These are phyloP conservation scores for Wickerhamia fluorescens DNA, from an alignment of 805 yeast genomes.

Conservation along the genomic window DNA sequence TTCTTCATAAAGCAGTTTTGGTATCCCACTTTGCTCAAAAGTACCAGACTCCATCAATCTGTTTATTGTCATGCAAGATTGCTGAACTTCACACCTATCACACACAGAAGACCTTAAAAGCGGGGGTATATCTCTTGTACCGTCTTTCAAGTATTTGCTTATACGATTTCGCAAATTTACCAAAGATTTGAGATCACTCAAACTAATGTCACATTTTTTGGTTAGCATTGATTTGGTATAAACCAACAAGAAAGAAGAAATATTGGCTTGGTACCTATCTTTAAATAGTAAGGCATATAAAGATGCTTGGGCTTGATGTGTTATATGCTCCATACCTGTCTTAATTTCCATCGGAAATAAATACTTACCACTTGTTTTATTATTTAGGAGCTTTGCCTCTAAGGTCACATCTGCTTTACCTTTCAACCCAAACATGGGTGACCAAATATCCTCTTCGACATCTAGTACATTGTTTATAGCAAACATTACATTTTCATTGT, in stretches of 20 bases:
- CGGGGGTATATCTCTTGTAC: slow-evolving; percentile 46
- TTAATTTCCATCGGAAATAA: slow-evolving; percentile 85
- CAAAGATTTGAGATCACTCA: slow-evolving; percentile 56
- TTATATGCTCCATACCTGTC: slow-evolving; percentile 62
- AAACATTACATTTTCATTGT: slow-evolving; percentile 4
- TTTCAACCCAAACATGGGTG: slow-evolving; percentile 81
- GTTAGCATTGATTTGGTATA: slow-evolving; percentile 61
- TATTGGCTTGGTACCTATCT: slow-evolving; percentile 71
- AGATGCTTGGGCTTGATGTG: slow-evolving; percentile 83
- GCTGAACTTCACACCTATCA: slow-evolving; percentile 51
- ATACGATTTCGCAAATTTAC: slow-evolving; percentile 67
- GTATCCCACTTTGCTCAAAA: slow-evolving; percentile 47
- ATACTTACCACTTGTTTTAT: slow-evolving; percentile 25
- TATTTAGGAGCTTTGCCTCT: slow-evolving; percentile 39
- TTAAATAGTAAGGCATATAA: slow-evolving; percentile 71
- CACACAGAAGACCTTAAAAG: slow-evolving; percentile 46
- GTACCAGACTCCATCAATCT: slow-evolving; percentile 54
- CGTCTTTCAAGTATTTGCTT: slow-evolving; percentile 50
- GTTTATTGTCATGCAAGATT: slow-evolving; percentile 60
- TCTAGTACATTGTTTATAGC: slow-evolving; percentile 59
- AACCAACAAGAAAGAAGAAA: slow-evolving; percentile 58
- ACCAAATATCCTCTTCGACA: slow-evolving; percentile 87
- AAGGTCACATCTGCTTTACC: slow-evolving; percentile 89
- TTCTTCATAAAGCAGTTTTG: slow-evolving; percentile 37
- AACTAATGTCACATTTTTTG: slow-evolving; percentile 44